Base-by-base conservation (phyloP, 306 rosid genomes). In the Amphicarpaea edgeworthii region DNA sequence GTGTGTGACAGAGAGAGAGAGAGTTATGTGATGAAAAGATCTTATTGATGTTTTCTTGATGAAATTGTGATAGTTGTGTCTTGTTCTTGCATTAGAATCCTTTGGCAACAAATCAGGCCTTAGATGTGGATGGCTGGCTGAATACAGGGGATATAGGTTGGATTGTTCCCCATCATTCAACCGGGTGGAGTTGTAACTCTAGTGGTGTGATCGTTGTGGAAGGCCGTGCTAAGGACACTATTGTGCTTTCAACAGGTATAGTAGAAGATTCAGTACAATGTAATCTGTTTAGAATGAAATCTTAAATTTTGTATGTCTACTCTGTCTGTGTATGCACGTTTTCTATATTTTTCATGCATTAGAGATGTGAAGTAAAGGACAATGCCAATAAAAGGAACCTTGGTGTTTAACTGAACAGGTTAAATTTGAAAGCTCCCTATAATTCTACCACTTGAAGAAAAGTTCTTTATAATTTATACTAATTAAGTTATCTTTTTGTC, bases 211-310 rank as follows among this genome's bases (percentile, higher is more conserved):
- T 91, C 72, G 92, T 94, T 42, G 86, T 94, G 72, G 97, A 94
- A 23, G 98, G 98, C 46, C 97, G 97, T 58, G 96, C 91, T 16
- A 94, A 94, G 84, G 98, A 94, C 75, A 94, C 98, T 2, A 94
- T 94, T 72, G 98, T 94, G 57, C 98, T 94, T 72, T 92, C 84
- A 62, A 85, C 97, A 73, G 98, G 98, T 94, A 84, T 70, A 51
- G 51, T 30, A 23, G 24, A 70, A 54, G 37, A 75, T 73, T 72
- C 62, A 55, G 7, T 20, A 24, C n/a, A 57, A 20, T 73, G 47
- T 32, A 43, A 43, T 50, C 2, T 9, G 2, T 68, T 37, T 59
- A 30, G 76, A 51, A 49, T 66, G 67, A 30, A 51, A 68, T 68
- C 60, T 51, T 45, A 67, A 21, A 50, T 51, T 20, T 37, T 34